phyloP scores from a whole-genome alignment of 2,329 filamentous ascomycete genomes.

The Hyphodiscus sp. region DNA sequence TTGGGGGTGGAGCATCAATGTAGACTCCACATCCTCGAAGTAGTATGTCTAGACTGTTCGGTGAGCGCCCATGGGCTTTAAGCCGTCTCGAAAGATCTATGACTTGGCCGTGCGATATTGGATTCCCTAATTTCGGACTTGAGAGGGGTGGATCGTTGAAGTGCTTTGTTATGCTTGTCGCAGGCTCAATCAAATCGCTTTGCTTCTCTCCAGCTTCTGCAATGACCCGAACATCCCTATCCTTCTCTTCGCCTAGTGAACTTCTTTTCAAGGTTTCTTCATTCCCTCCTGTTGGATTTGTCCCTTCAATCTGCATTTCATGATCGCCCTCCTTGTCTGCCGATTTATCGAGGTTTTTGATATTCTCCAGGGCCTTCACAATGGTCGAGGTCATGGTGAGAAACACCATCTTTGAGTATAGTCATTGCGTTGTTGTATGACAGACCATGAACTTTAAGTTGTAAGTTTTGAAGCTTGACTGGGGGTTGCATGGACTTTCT shows the following conservation, averaged over 20 bases:
- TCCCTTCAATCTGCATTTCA: background rate
- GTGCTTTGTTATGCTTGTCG: background rate
- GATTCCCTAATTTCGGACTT: conserved; percentile 46
- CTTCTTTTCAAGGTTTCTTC: background rate
- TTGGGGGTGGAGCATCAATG: conserved; percentile 71
- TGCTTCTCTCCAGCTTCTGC: background rate
- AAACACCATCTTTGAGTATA: conserved; percentile 54
- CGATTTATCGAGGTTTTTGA: conserved; percentile 19
- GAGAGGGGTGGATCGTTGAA: conserved; percentile 41
- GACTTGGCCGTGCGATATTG: conserved; percentile 66
- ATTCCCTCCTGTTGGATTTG: background rate
- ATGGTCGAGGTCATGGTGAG: conserved; percentile 69
- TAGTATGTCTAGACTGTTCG: conserved; percentile 58
- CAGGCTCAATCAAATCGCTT: background rate
- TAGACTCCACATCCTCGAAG: conserved; percentile 69
- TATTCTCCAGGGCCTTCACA: conserved; percentile 50
- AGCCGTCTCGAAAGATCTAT: conserved; percentile 54
- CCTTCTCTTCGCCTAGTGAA: too few species aligned
- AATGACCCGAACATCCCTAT: background rate
- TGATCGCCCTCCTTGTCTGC: background rate
- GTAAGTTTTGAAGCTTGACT: conserved; percentile 5
- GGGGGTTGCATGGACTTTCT: conserved; percentile 7
- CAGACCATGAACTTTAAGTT: background rate
- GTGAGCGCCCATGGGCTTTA: conserved; percentile 29
- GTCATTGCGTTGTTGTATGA: conserved; percentile 9